Base-by-base conservation (phyloP, 208 protist species). In the Novymonas esmeraldas region DNA sequence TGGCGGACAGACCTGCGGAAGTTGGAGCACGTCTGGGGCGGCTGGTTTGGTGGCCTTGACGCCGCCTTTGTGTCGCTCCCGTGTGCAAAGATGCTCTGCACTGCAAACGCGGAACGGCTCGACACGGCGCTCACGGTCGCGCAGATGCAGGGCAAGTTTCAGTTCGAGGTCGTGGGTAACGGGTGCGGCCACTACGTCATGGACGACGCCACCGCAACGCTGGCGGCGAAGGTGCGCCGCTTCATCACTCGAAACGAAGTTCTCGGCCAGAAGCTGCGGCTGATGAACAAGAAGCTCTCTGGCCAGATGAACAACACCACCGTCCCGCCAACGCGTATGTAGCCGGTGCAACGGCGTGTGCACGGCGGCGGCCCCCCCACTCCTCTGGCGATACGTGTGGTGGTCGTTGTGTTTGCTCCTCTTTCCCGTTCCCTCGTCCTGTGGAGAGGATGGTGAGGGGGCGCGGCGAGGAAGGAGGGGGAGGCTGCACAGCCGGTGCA, bases 71-170 rank as follows among this genome's bases (percentile, higher is more conserved):
- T 98, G 13, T 58, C 46, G 0, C 41, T 90, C 48, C 69, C 82
- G n/a, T 84, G 78, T 20, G 79, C 90, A 1, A 97, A 97, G 62
- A 89, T 98, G 75, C 77, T 98, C 9, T 89, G 95, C 38, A 59
- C 97, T 11, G 92, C 93, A 3, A 91, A 82, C 26, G 77, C 89
- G 22, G 94, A 98, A 60, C 81, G 90, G 2, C 80, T 97, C 24
- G 95, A 98, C 79, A 95, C 73, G 45, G 77, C 78, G 41, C 76
- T 98, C 67, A 97, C 85, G 11, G 81, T 97, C 28, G 95, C 92
- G 10, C 92, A 98, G 66, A 98, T 98, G 95, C 95, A 97, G 68
- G 95, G 95, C 16, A 94, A 97, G 69, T 98, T 98, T 72, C 95
- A 98, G 82, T 81, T 98, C 38, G 88, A 95, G 70, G 61, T 98